Evolutionary conservation across 1,284 basidiomycete species (phyloP), one percentile per base, ranked within the genome.

Genomic region (Veloboletus limbatus): DNA sequence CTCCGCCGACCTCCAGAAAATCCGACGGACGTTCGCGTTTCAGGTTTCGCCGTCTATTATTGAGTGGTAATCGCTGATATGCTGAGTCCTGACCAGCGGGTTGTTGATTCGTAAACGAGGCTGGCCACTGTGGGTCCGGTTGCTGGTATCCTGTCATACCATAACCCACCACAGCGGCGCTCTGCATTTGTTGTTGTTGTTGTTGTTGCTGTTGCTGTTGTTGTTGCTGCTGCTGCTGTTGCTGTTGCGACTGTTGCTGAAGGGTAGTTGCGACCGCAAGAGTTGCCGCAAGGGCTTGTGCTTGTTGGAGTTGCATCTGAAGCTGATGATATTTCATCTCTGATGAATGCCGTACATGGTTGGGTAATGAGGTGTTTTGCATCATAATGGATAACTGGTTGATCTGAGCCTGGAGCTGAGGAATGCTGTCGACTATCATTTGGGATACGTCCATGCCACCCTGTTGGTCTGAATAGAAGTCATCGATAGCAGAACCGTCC

Each of bases 1-100:
- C 79, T 36, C 68, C 71, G 0, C 80, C 79, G 9, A 89, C 76
- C 58, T 91, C 88, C 58, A 89, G 66, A 60, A 91, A 91, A 65
- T 92, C 88, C 9, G 84, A 84, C 3, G 88, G 88, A 33, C 88
- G 72, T 30, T 91, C 88, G 6, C 89, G 75, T 68, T 92, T 91
- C 54, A 87, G 59, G 52, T 79, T 81, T 58, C 85, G 71, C 47
- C 88, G 74, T 49, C 88, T 72, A 55, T 86, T 88, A 60, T 90
- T 91, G 47, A 90, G 66, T 24, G 88, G 87, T 41, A 89, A 62
- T 37, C 88, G 75, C 63, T 92, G 88, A 63, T 91, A 91, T n/a
- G 88, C 84, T 11, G 87, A 88, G 53, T 90, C 88, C 59, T 80
- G 79, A 6, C 75, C 75, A 37, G 75, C 71, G 32, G 76, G 76